phyloP scores from a whole-genome alignment of 495 filamentous ascomycete genomes.

The Stereocaulon alpinum region DNA sequence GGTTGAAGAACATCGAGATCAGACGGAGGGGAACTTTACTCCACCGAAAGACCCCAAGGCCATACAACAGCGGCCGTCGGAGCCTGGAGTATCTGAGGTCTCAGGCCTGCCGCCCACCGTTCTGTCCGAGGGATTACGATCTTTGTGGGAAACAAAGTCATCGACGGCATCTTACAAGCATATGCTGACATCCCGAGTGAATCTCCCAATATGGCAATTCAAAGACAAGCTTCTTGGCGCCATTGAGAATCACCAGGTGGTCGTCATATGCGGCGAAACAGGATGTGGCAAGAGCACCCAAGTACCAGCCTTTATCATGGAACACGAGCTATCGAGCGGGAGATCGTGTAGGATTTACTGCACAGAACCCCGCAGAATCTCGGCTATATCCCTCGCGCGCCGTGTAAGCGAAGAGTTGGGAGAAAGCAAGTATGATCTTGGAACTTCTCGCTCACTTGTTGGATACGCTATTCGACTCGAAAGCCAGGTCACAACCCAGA shows the following conservation, averaged over 20 bases:
- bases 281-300: conserved; percentile 97
- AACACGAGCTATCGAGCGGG: conserved; percentile 72
- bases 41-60: not conserved
- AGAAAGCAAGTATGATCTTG: conserved; percentile 69
- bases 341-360: conserved; percentile 85
- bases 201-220: conserved; percentile 83
- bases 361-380: conserved; percentile 93
- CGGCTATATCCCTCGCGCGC: conserved; percentile 81
- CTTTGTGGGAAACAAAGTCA: conserved; percentile 61
- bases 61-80: not conserved
- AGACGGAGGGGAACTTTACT: not conserved
- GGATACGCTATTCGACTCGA: conserved; percentile 92
- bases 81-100: conserved; percentile 27
- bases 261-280: conserved; percentile 91
- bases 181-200: conserved; percentile 49
- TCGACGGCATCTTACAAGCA: conserved; percentile 43
- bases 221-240: conserved; percentile 61
- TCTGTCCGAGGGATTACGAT: conserved; percentile 40
- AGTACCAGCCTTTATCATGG: conserved; percentile 82
- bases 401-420: conserved; percentile 92
- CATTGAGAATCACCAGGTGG: conserved; percentile 64
- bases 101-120: conserved; percentile 26
- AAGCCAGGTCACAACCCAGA: conserved; percentile 68
- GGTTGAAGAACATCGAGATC: conserved; percentile 33
- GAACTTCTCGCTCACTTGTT: conserved; percentile 71